phyloP scores from a whole-genome alignment of 495 filamentous ascomycete genomes.

The Penicillium cinerascens region DNA sequence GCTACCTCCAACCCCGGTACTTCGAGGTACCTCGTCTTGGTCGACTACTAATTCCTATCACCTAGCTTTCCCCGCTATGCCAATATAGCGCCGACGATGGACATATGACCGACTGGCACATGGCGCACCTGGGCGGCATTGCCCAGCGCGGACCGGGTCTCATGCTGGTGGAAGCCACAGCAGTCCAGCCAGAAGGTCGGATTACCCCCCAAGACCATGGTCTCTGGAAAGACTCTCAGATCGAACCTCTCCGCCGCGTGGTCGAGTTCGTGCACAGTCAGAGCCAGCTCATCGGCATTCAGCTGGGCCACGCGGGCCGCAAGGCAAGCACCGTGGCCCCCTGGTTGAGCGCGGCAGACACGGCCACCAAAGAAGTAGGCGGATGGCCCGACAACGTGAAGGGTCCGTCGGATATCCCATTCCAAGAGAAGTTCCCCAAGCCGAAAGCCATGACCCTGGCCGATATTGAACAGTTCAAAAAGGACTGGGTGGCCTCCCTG shows the following conservation, averaged over 20 bases:
- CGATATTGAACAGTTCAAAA: constrained; percentile 57
- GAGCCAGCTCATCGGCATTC: constrained; percentile 60
- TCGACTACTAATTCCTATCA: not conserved
- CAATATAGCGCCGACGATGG: constrained; percentile 64
- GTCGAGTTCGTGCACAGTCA: constrained; percentile 67
- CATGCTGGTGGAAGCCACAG: constrained; percentile 64
- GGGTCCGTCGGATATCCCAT: constrained; percentile 51
- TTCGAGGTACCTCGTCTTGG: not conserved
- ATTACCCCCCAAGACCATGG: constrained; percentile 68
- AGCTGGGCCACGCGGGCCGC: constrained; percentile 69
- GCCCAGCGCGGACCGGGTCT: constrained; percentile 59
- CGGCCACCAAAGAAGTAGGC: constrained; percentile 50
- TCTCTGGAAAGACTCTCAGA: constrained; percentile 67
- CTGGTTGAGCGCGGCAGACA: constrained; percentile 48
- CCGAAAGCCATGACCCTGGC: constrained; percentile 51
- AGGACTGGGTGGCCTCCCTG: constrained; percentile 50
- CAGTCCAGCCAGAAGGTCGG: constrained; percentile 60
- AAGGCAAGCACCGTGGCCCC: constrained; percentile 68
- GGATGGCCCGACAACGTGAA: constrained; percentile 62
- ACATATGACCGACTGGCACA: constrained; percentile 57
- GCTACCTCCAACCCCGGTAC: not conserved
- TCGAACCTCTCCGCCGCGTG: constrained; percentile 53
- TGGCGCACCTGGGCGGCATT: constrained; percentile 52
- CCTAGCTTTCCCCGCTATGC: constrained; percentile 53
- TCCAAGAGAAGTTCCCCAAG: constrained; percentile 43